phyloP scores from a whole-genome alignment of 2,329 filamentous ascomycete species.

The Alternaria viburni region DNA sequence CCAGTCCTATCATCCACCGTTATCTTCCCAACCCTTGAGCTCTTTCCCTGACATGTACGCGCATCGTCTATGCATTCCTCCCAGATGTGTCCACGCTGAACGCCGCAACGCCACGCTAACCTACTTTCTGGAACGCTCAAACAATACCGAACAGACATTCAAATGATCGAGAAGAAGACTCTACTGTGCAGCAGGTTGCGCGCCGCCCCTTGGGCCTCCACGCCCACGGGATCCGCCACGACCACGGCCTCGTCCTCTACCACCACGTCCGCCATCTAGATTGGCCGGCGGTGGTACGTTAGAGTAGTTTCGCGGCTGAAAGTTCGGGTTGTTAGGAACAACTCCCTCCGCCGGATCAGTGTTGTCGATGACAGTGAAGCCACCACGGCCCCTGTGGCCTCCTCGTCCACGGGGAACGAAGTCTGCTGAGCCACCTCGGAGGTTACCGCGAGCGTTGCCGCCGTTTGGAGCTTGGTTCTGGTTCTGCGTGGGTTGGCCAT shows the following conservation, averaged over 20 bases:
- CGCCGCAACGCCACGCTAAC: background rate
- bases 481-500: conserved; percentile 30
- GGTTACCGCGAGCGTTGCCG: conserved; percentile 38
- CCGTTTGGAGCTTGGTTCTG: conserved; percentile 33
- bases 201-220: conserved; percentile 37
- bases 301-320: conserved; percentile 57
- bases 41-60: background rate
- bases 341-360: conserved; percentile 61
- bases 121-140: background rate
- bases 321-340: conserved; percentile 61
- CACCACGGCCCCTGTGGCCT: conserved; percentile 45
- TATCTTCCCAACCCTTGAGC: background rate
- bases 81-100: background rate
- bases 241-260: conserved; percentile 41
- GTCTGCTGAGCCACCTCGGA: conserved; percentile 28
- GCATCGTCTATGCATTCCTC: background rate
- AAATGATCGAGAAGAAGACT: background rate
- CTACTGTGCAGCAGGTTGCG: conserved; percentile 27
- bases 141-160: background rate
- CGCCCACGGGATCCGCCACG: conserved; percentile 41
- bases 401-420: conserved; percentile 51
- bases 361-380: conserved; percentile 57
- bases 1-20: background rate
- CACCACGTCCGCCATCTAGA: conserved; percentile 37
- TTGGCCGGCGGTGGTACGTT: conserved; percentile 47